Percentiles rank a stretch among this genome's conserved stretches.
These are phyloP conservation scores for Nicotiana sylvestris DNA, from an alignment of 257 asterid species.

Conservation along the genomic window DNA sequence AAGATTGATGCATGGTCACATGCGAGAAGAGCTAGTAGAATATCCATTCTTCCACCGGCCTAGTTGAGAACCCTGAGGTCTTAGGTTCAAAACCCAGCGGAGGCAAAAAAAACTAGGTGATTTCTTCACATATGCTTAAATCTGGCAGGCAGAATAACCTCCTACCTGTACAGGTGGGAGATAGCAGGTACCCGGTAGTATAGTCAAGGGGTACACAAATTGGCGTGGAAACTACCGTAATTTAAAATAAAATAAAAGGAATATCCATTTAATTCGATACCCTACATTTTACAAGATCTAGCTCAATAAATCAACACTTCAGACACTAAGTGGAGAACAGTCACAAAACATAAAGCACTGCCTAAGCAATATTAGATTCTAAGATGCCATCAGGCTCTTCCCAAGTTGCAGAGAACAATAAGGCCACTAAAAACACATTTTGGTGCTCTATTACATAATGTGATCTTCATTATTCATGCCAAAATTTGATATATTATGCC, in stretches of 20 bases:
- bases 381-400: not conserved
- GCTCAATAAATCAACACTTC: not conserved
- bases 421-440: not conserved
- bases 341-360: not conserved
- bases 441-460: not conserved
- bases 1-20: slow-evolving; percentile 1
- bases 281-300: not conserved
- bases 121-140: not conserved
- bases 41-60: not conserved
- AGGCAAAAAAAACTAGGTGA: not conserved
- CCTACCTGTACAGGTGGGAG: not conserved
- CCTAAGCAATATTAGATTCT: not conserved
- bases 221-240: not conserved
- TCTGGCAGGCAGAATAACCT: not conserved
- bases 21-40: not conserved
- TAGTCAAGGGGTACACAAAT: not conserved
- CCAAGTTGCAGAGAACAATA: not conserved
- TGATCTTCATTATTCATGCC: not conserved
- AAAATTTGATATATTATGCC: not conserved
- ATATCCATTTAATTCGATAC: not conserved
- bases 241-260: not conserved
- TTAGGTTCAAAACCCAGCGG: not conserved
- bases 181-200: not conserved
- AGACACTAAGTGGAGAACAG: not conserved
- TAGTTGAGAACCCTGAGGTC: not conserved